Conservation (phyloP, 139 green algal genomes). For the Mychonastes homosphaera region DNA sequence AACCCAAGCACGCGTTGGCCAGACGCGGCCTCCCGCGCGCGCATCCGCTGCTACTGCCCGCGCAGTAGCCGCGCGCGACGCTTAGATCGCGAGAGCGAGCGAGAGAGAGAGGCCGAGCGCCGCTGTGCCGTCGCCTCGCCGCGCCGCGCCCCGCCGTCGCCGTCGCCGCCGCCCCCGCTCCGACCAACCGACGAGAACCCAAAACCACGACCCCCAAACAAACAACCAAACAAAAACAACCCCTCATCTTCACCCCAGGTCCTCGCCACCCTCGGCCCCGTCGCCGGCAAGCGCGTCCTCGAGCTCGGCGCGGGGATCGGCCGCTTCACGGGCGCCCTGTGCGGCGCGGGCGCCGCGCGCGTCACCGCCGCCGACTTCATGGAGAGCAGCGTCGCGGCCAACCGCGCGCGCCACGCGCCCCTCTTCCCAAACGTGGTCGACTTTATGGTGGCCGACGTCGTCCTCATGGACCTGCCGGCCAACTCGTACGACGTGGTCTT, state of each 20-base stretch:
- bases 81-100: no score
- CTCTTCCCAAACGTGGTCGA: constrained; percentile 19
- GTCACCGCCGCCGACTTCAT: constrained; percentile 82
- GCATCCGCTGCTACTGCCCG: no score
- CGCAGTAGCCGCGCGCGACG: not conserved
- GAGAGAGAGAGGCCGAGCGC: no score
- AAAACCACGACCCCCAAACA: not conserved
- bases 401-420: constrained; percentile 29
- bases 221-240: not conserved
- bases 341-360: constrained; percentile 22
- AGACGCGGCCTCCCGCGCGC: no score
- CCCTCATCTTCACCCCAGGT: no score
- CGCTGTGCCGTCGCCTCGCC: no score
- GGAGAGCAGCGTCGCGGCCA: constrained; percentile 61
- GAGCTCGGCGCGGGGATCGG: constrained; percentile 85
- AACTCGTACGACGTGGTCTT: constrained; percentile 64
- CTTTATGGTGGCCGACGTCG: constrained; percentile 53
- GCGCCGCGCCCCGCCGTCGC: not conserved
- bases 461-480: constrained; percentile 31
- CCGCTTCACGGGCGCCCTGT: constrained; percentile 68
- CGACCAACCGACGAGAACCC: not conserved
- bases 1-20: no score
- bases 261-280: constrained; percentile 51
- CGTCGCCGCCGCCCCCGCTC: not conserved
- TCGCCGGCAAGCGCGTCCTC: constrained; percentile 53